Evolutionary conservation across 257 asterid genomes (phyloP).

Genomic region (Jaltomata sinuosa): DNA sequence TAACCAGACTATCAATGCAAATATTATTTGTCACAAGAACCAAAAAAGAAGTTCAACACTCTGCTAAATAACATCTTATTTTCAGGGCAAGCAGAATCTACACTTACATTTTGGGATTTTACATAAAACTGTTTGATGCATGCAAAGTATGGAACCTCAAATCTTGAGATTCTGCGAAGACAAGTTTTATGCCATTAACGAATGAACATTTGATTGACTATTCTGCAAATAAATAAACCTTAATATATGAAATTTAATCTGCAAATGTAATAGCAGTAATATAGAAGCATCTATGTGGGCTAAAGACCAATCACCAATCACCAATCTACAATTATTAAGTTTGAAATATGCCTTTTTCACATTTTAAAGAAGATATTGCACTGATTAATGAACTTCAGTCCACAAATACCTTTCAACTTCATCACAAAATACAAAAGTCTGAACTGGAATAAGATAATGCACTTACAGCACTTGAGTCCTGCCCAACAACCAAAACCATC

Average conservation of each 20-base stretch:
- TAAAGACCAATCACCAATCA: neutral
- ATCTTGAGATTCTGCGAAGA: neutral
- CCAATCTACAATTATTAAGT: neutral
- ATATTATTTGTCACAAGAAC: neutral
- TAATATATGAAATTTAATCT: no score
- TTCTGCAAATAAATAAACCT: neutral
- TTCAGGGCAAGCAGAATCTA: neutral
- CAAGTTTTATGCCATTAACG: neutral
- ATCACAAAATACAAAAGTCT: neutral
- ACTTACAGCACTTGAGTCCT: constrained; percentile 94
- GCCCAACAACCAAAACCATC: constrained; percentile 76
- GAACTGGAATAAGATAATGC: neutral
- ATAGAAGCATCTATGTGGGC: neutral
- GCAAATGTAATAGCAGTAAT: neutral
- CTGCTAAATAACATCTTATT: neutral
- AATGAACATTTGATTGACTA: neutral
- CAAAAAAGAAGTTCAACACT: neutral
- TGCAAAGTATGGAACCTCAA: neutral
- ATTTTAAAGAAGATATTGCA: neutral
- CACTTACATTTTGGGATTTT: neutral
- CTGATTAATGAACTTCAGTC: neutral
- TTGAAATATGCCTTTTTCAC: neutral
- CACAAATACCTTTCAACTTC: neutral
- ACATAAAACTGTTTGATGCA: neutral
- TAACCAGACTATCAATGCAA: neutral